Evolutionary conservation across 2,329 filamentous ascomycete genomes (phyloP), one percentile per base, ranked within the genome.

Genomic region (Aureobasidium namibiae): DNA sequence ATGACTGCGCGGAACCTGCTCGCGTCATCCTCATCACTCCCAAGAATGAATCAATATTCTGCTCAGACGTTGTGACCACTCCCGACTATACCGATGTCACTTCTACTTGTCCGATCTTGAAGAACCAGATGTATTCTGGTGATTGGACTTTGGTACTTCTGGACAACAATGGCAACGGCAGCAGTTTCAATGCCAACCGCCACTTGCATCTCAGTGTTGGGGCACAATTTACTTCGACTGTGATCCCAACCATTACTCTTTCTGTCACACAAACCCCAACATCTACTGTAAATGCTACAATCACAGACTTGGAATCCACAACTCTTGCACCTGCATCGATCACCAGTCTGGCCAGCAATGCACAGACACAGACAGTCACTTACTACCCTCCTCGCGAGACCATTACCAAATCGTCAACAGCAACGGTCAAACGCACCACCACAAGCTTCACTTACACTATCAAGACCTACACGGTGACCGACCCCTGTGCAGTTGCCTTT

Each of bases 111-210:
- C 73, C 74, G 1, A 71, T 76, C 21, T 59, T 65, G 31, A 78
- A 78, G 65, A 70, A 68, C 41, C 67, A 76, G 59, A 75, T 78
- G 68, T 66, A 63, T 18, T 71, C 73, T 49, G 76, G 76, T 4
- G 70, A 73, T 34, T 78, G 74, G 72, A 71, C 74, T 5, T 66
- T 78, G 9, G 60, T 78, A 10, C 66, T 75, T 52, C 66, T 78
- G 4, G 63, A 74, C 42, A 76, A 77, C 34, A 75, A 78, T 62
- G 75, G 69, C 26, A 66, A 71, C 36, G 73, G 70, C 29, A 67
- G 72, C 16, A 74, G 75, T 1, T 75, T 78, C 52, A 74, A 72
- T n/a, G 76, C 72, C 68, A 66, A 77, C 62, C 69, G 76, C 65
- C 71, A 74, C 67, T 70, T 67, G 64, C 69, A 41, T n/a, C 65